Evolutionary conservation across 2,329 filamentous ascomycete species (phyloP), one percentile per base, ranked within the genome.

Genomic region (Hyphodiscus sp.): DNA sequence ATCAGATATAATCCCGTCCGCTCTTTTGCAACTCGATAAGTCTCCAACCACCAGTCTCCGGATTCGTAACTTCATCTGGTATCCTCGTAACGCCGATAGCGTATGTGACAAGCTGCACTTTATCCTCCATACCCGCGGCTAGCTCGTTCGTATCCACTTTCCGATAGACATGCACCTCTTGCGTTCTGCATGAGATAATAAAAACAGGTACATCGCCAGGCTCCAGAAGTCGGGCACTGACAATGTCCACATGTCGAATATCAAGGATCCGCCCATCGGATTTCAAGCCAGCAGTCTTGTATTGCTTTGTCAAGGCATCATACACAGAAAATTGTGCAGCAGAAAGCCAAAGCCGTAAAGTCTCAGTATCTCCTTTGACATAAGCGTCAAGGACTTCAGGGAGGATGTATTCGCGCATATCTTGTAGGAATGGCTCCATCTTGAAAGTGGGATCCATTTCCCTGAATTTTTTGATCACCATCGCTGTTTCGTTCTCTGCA

Each of bases 21-120:
- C 90, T 95, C 85, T 99, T 99, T 73, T 99, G 94, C 77, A 99
- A 83, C 76, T 99, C 94, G 68, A 99, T 97, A 71, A 99, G 76
- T 66, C 92, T 86, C 94, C 94, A 99, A 30, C 94, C 94, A 67
- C 91, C 82, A 11, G 94, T 99, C 75, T 99, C 94, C 1, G 91
- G 89, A 71, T 99, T 97, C 76, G 86, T 92, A 62, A 97, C 92
- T 63, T 99, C 94, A 69, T 99, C 94, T 1, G 94, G 86, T 56
- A 95, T 84, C 61, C 94, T 80, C 2, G 94, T 99, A 56, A 99
- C 87, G 64, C 94, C 94, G 63, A 99, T 97, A 59, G 92, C 94
- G 68, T 99, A 99, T 1, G 94, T 97, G 62, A 99, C 94, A 63
- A 96, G 85, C 73, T 99, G 94, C 20, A 99, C 94, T 74, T 91